Conservation (phyloP, 805 yeast species). For the Starmera quercuum region DNA sequence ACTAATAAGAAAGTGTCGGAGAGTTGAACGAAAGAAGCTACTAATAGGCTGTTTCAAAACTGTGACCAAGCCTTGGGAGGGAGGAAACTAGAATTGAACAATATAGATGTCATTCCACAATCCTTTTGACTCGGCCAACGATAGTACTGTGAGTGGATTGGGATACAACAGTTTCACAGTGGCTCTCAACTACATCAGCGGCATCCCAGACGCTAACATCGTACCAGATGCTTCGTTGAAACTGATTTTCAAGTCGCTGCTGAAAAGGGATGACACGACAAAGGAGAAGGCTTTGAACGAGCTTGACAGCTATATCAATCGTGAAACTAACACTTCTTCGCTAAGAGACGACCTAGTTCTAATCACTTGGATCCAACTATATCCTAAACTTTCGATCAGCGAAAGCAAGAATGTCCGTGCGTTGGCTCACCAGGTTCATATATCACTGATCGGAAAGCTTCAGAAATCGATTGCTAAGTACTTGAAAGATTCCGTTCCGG, state of each 20-base stretch:
- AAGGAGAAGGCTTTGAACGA: conserved; percentile 73
- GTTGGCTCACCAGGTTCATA: conserved; percentile 58
- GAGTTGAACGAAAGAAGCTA: too few species aligned
- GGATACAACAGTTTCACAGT: conserved; percentile 43
- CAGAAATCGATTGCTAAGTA: conserved; percentile 57
- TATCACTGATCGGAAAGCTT: conserved; percentile 37
- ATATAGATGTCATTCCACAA: conserved; percentile 20
- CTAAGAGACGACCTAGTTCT: conserved; percentile 45
- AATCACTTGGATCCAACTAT: conserved; percentile 72
- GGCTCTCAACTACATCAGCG: conserved; percentile 68
- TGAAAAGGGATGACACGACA: conserved; percentile 79
- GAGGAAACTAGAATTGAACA: too few species aligned
- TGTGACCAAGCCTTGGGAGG: too few species aligned
- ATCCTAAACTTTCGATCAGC: conserved; percentile 72
- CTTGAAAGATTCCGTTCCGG: conserved; percentile 63
- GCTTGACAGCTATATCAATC: conserved; percentile 27
- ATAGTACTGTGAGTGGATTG: conserved; percentile 19
- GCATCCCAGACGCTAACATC: conserved; percentile 62
- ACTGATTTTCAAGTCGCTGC: conserved; percentile 64
- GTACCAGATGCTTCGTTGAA: conserved; percentile 41
- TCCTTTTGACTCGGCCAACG: conserved; percentile 12
- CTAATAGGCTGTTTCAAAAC: too few species aligned
- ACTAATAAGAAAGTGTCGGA: too few species aligned
- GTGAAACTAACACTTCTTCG: conserved; percentile 12
- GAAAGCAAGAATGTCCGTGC: conserved; percentile 58